phyloP scores from a whole-genome alignment of 208 protist species.

The Entamoeba moshkovskii region DNA sequence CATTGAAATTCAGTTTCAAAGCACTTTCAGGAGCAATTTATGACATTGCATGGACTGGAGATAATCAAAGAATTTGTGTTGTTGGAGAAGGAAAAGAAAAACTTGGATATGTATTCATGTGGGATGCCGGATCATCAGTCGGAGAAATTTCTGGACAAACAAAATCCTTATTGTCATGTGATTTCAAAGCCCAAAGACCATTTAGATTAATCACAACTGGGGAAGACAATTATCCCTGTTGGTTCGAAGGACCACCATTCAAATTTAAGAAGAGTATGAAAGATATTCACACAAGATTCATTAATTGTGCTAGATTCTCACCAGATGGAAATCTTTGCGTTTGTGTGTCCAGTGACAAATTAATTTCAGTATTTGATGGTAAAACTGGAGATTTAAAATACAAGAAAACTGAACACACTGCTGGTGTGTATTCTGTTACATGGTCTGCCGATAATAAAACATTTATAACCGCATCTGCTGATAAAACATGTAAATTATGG shows the following conservation, averaged over 20 bases:
- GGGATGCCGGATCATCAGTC: constrained; percentile 19
- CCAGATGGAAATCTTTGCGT: constrained; percentile 4
- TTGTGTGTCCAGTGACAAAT: constrained; percentile 15
- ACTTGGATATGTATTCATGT: constrained; percentile 22
- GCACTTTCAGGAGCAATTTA: constrained; percentile 13
- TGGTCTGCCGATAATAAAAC: neutral
- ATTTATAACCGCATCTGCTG: constrained; percentile 15
- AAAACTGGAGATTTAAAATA: neutral
- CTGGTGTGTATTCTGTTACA: constrained; percentile 5
- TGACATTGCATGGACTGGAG: constrained; percentile 30
- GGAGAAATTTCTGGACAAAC: constrained; percentile 21
- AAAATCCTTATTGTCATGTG: constrained; percentile 13
- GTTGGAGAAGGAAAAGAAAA: constrained; percentile 28
- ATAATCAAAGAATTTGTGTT: constrained; percentile 19
- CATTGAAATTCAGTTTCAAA: neutral
- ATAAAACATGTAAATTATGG: constrained; percentile 16
- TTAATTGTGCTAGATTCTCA: constrained; percentile 25
- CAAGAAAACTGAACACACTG: neutral
- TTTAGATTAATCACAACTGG: constrained; percentile 28
- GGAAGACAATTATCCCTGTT: constrained; percentile 21
- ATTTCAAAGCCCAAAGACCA: constrained; percentile 18
- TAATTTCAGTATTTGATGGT: constrained; percentile 20
- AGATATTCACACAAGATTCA: constrained; percentile 5
- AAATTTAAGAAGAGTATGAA: constrained; percentile 5
- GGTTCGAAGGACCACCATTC: constrained; percentile 33